Conservation (phyloP, 805 yeast species). For the Vanderwaltozyma tropicalis region DNA sequence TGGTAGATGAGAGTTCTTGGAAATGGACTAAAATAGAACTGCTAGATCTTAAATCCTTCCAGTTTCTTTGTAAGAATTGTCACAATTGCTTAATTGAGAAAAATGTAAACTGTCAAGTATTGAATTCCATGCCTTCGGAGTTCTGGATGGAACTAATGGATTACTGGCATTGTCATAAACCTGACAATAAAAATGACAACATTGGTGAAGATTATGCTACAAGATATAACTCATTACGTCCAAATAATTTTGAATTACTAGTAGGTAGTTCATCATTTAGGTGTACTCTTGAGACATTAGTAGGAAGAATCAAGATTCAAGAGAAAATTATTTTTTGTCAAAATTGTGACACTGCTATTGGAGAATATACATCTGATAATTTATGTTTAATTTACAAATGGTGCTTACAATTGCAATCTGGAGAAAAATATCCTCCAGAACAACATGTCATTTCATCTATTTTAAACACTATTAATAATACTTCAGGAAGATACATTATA, state of each 20-base stretch:
- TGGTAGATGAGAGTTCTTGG: slow-evolving; percentile 7
- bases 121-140: slow-evolving; percentile 74
- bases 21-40: slow-evolving; percentile 21
- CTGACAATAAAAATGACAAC: slow-evolving; percentile 24
- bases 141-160: slow-evolving; percentile 94
- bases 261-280: slow-evolving; percentile 20
- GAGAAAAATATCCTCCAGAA: slow-evolving; percentile 10
- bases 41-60: slow-evolving; percentile 2
- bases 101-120: slow-evolving; percentile 8
- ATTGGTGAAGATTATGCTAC: slow-evolving; percentile 7
- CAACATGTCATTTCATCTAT: slow-evolving; percentile 16
- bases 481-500: slow-evolving; percentile 17
- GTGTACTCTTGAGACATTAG: slow-evolving; percentile 8
- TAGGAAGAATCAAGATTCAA: neutral
- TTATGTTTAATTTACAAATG: slow-evolving; percentile 21
- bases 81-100: slow-evolving; percentile 3
- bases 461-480: slow-evolving; percentile 12
- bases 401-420: slow-evolving; percentile 9
- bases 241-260: slow-evolving; percentile 18
- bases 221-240: slow-evolving; percentile 16
- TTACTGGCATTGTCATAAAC: slow-evolving; percentile 94
- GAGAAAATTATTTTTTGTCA: slow-evolving; percentile 8
- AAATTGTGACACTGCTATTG: slow-evolving; percentile 13
- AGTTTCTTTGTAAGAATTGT: slow-evolving; percentile 13
- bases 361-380: slow-evolving; percentile 11